These are phyloP conservation scores for Themeda triandra DNA, from an alignment of 176 grass and related monocot species.

Conservation along the genomic window DNA sequence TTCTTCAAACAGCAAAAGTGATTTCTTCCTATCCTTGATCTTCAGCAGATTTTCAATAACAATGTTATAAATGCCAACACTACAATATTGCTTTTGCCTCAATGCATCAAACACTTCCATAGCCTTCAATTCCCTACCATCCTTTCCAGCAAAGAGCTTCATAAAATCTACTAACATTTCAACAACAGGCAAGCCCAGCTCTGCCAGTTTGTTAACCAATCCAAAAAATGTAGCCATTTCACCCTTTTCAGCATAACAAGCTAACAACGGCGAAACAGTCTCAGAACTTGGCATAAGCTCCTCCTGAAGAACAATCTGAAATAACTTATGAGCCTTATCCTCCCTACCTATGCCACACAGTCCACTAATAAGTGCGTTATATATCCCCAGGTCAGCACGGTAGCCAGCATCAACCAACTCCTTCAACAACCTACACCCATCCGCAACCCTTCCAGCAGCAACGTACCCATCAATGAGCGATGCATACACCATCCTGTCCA, in stretches of 20 bases:
- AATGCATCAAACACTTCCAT: slow-evolving; percentile 61
- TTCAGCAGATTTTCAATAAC: slow-evolving; percentile 67
- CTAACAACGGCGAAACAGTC: slow-evolving; percentile 64
- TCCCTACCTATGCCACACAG: slow-evolving; percentile 58
- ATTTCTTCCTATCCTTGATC: slow-evolving; percentile 58
- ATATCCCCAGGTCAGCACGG: slow-evolving; percentile 59
- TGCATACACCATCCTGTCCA: slow-evolving; percentile 63
- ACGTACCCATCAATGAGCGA: slow-evolving; percentile 63
- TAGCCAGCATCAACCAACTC: slow-evolving; percentile 78
- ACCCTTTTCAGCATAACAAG: slow-evolving; percentile 54
- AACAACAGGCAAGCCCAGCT: slow-evolving; percentile 48
- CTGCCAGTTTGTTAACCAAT: slow-evolving; percentile 46
- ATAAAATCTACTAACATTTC: slow-evolving; percentile 61
- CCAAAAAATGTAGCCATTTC: slow-evolving; percentile 60
- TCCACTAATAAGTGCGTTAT: slow-evolving; percentile 75
- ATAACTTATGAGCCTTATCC: slow-evolving; percentile 74
- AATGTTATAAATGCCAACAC: slow-evolving; percentile 66
- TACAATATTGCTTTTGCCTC: slow-evolving; percentile 56
- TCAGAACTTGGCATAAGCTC: slow-evolving; percentile 47
- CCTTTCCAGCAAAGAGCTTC: slow-evolving; percentile 52
- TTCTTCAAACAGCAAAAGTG: slow-evolving; percentile 57
- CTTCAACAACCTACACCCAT: slow-evolving; percentile 72
- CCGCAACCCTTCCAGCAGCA: slow-evolving; percentile 33
- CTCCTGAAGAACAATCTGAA: slow-evolving; percentile 65
- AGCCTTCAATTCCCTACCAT: slow-evolving; percentile 51